Evolutionary conservation across 495 filamentous ascomycete species (phyloP), one percentile per base, ranked within the genome.

Genomic region (Lepraria neglecta): DNA sequence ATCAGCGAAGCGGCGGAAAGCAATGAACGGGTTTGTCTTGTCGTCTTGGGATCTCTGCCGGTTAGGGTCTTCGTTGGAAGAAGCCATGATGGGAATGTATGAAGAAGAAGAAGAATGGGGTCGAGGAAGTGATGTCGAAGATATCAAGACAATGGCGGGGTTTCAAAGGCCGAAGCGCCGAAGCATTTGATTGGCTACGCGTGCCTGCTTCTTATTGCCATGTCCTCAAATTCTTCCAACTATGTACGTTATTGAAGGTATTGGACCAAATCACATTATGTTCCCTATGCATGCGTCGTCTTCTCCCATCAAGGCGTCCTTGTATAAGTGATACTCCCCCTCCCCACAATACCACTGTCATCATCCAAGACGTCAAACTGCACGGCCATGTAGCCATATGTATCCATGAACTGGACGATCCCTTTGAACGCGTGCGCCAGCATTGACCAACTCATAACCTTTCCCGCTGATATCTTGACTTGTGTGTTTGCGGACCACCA

Each of bases 1-100:
- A 66, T 86, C 83, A 57, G 82, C 78, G 66, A 78, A 84, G 60
- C 78, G 79, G 58, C 82, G 81, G 69, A 85, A 84, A 35, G 78
- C 72, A 52, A 84, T 73, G 67, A 86, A 85, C 14, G 83, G 81
- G 61, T 84, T 86, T 58, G 75, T 71, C 46, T 69, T 65, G 27
- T 77, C 71, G 42, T 58, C 56, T 1, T 60, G 44, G 19, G 44
- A 17, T 40, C 53, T 47, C n/a, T 21, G 48, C 11, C 14, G 40
- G 43, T 63, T 45, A 15, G 21, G 28, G 14, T 52, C 35, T 6
- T 65, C 60, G 31, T 61, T 45, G 1, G 55, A 33, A 21, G 66
- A 30, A 60, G 63, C 59, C 66, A 68, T 68, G 21, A 33, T 56
- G 3, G 35, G 19, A 31, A 2, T 38, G 35, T 7, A 38, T 38